phyloP scores from a whole-genome alignment of 768 basidiomycete species.

The Suillus discolor region DNA sequence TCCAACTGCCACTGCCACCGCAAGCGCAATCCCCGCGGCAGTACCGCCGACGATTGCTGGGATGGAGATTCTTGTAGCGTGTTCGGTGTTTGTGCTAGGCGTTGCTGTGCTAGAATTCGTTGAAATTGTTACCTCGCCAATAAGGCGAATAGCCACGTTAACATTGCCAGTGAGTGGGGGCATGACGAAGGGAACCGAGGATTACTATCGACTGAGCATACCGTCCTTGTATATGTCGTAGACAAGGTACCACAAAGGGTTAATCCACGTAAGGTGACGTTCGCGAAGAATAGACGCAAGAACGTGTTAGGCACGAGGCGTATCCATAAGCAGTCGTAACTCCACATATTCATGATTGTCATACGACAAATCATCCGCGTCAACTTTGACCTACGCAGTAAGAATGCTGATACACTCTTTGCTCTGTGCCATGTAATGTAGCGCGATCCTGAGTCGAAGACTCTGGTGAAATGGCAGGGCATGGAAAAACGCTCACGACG shows the following conservation, averaged over 20 bases:
- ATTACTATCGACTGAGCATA: background rate
- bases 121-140: background rate
- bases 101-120: background rate
- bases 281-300: no score
- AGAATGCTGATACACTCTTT: no score
- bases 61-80: conserved; percentile 38
- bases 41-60: conserved; percentile 54
- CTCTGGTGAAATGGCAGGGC: no score
- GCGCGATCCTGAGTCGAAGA: no score
- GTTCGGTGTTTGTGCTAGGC: background rate
- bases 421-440: background rate
- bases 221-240: background rate
- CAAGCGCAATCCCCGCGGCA: conserved; percentile 48
- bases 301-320: conserved; percentile 4
- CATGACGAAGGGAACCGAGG: conserved; percentile 2
- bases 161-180: background rate
- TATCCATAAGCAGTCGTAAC: background rate
- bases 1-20: conserved; percentile 40
- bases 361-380: background rate
- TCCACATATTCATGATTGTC: background rate
- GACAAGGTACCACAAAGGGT: background rate
- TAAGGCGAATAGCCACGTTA: background rate
- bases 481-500: background rate
- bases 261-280: background rate
- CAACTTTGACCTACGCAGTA: background rate